These are phyloP conservation scores for Alternaria arborescens DNA, from an alignment of 2,329 filamentous ascomycete species.

Conservation along the genomic window DNA sequence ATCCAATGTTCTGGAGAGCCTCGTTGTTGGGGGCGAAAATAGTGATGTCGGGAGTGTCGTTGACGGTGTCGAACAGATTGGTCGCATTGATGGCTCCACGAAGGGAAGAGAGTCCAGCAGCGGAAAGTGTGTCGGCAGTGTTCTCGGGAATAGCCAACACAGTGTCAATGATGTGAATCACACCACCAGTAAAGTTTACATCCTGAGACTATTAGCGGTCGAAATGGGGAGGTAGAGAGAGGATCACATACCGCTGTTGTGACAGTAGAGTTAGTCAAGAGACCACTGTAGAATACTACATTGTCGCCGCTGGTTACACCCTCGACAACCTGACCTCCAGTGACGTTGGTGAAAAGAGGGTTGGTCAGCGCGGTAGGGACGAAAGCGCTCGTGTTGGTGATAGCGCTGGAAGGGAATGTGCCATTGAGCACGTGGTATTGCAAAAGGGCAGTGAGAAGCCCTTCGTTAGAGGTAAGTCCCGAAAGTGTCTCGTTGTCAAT, in stretches of 20 bases:
- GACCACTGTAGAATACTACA: slow-evolving; percentile 62
- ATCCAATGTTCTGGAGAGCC: slow-evolving; percentile 67
- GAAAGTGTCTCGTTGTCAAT: slow-evolving; percentile 50
- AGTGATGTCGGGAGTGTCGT: slow-evolving; percentile 61
- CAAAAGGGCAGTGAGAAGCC: slow-evolving; percentile 57
- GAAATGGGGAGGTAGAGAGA: background rate
- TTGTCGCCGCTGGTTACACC: slow-evolving; percentile 53
- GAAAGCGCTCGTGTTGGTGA: slow-evolving; percentile 56
- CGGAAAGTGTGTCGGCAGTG: slow-evolving; percentile 42
- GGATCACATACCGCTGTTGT: slow-evolving; percentile 56
- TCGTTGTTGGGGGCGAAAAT: slow-evolving; percentile 70
- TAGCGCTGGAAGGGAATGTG: slow-evolving; percentile 51
- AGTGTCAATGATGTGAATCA: slow-evolving; percentile 58
- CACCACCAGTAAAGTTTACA: slow-evolving; percentile 56
- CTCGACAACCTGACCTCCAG: slow-evolving; percentile 67
- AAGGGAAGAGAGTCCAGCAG: slow-evolving; percentile 52
- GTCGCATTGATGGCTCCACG: slow-evolving; percentile 53
- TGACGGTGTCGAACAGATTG: slow-evolving; percentile 53
- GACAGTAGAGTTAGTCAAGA: slow-evolving; percentile 60
- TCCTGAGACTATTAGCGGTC: slow-evolving; percentile 40
- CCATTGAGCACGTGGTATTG: slow-evolving; percentile 68
- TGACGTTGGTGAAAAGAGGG: slow-evolving; percentile 64
- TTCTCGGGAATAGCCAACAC: slow-evolving; percentile 53
- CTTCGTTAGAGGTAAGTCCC: slow-evolving; percentile 39
- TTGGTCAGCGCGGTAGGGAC: slow-evolving; percentile 61